Evolutionary conservation across 2,329 filamentous ascomycete species (phyloP), one percentile per base, ranked within the genome.

Genomic region (Sarocladiaceae sp.): DNA sequence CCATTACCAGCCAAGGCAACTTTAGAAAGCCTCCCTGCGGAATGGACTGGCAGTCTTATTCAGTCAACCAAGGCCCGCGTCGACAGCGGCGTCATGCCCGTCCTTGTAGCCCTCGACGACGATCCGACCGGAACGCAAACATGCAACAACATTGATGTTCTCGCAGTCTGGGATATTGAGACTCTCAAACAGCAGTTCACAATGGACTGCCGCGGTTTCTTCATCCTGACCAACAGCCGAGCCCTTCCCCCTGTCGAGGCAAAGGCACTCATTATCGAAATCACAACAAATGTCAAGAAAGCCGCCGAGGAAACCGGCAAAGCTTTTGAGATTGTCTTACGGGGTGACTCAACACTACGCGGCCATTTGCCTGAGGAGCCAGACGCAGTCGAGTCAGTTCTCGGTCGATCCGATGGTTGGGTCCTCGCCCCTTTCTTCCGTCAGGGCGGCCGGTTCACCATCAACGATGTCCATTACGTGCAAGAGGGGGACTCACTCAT

Each of bases 41-140:
- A 55, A 12, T 53, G 56, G 20, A 10, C 44, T 2, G 39, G 21
- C 4, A 53, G 58, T 11, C 50, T 59, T 1, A 45, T 59, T 10
- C 34, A 44, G 13, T 51, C 50, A 9, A 51, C 54, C 3, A 48
- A 45, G 16, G 42, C 35, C 2, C 48, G 50, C 1, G 52, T 58
- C 7, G 31, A 47, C 18, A 48, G 43, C 16, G 47, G 50, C 11
- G 41, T 55, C 3, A 52, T 57, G 2, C 60, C 62, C 10, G 53
- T 60, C 9, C 58, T 68, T 6, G 64, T 73, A 3, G 63, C 64
- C 0, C 60, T 73, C 4, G 75, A 78, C 45, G 75, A 79, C 48
- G 75, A 79, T 47, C 75, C 75, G 23, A 80, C 76, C 1, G 75
- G 75, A 16, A 80, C 75, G 0, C 76, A 80, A 52, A 80, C 76